Conservation (phyloP, 352 stramenopile genomes). For the Phytophthora syringae region DNA sequence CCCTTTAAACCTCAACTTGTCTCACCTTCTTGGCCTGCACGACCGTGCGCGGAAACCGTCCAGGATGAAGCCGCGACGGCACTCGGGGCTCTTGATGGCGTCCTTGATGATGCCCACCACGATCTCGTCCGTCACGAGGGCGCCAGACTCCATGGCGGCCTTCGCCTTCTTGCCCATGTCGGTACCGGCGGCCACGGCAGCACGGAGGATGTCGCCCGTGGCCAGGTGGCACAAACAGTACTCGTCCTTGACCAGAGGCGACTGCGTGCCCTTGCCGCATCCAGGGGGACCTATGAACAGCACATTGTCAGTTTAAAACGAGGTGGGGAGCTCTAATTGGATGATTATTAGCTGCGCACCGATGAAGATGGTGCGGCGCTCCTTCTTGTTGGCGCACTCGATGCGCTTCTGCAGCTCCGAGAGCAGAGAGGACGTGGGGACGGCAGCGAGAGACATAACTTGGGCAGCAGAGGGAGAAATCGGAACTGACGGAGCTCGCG, state of each 20-base stretch:
- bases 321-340: too few species aligned
- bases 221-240: conserved; percentile 98
- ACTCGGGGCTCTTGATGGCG: conserved; percentile 97
- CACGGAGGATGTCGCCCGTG: conserved; percentile 99
- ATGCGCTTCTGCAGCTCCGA: conserved; percentile 93
- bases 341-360: conserved; percentile 51
- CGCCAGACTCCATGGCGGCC: conserved; percentile 97
- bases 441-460: conserved; percentile 70
- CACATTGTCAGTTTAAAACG: conserved; percentile 16
- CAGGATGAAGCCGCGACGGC: conserved; percentile 98
- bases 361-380: conserved; percentile 95
- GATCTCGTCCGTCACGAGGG: conserved; percentile 97
- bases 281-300: conserved; percentile 84
- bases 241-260: conserved; percentile 97
- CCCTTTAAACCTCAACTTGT: conserved; percentile 1
- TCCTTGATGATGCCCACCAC: conserved; percentile 99
- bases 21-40: conserved; percentile 95
- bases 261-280: conserved; percentile 99
- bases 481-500: conserved; percentile 36
- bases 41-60: conserved; percentile 99
- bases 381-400: conserved; percentile 92
- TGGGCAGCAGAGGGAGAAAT: conserved; percentile 14
- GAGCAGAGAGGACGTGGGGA: conserved; percentile 88
- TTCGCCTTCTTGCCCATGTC: conserved; percentile 98
- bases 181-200: conserved; percentile 95